These are phyloP conservation scores for Vitis hybrid DNA, from an alignment of 177 flowering plant genomes.

Conservation along the genomic window DNA sequence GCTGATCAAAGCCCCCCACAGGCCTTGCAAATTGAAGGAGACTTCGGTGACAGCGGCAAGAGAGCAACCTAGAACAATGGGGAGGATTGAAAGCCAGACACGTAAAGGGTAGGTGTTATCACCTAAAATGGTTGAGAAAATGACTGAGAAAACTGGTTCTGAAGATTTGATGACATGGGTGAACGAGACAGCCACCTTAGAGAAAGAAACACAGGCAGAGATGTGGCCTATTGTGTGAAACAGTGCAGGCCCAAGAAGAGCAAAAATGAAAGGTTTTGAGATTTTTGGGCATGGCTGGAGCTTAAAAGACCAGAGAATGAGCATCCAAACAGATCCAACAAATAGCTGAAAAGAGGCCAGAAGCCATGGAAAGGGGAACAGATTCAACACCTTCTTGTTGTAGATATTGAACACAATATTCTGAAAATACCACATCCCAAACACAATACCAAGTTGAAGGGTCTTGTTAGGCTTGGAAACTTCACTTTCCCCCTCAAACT, in stretches of 20 bases:
- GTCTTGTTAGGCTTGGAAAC: conserved; percentile 35
- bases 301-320: conserved; percentile 64
- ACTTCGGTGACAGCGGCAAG: conserved; percentile 88
- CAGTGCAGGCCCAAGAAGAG: conserved; percentile 84
- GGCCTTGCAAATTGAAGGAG: conserved; percentile 73
- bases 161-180: conserved; percentile 92
- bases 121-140: conserved; percentile 77
- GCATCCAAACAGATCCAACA: conserved; percentile 83
- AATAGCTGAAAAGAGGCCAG: conserved; percentile 80
- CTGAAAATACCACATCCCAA: conserved; percentile 85
- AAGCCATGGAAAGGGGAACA: conserved; percentile 87
- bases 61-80: conserved; percentile 83
- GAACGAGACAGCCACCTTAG: conserved; percentile 91
- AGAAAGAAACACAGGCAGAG: conserved; percentile 87
- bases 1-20: conserved; percentile 88
- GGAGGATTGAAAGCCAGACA: conserved; percentile 85
- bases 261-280: conserved; percentile 65
- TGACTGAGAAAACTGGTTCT: conserved; percentile 84
- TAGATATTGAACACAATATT: conserved; percentile 90
- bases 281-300: conserved; percentile 77
- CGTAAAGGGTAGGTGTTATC: conserved; percentile 57
- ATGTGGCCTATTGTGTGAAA: conserved; percentile 92
- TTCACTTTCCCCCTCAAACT: conserved; percentile 28
- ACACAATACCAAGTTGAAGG: conserved; percentile 62
- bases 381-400: conserved; percentile 79